A percentile compares a stretch with the other conserved stretches of the same genome.
Conservation (phyloP, 345 rosid genomes). For the Theobroma cacao region DNA sequence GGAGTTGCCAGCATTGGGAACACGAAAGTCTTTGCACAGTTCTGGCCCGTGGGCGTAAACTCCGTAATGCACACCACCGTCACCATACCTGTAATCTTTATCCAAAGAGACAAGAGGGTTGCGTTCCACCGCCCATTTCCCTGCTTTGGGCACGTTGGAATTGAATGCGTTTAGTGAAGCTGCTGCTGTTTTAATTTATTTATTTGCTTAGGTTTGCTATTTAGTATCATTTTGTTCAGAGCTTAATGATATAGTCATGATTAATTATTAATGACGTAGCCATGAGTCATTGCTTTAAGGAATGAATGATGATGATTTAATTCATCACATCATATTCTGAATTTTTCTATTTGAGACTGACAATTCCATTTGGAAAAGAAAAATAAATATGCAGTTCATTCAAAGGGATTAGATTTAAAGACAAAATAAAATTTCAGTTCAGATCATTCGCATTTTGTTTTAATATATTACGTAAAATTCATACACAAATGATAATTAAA, state of each 20-base stretch:
- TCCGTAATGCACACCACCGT: not conserved
- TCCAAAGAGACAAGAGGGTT: not conserved
- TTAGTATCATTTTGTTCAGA: no score
- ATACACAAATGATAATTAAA: no score
- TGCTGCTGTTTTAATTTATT: not conserved
- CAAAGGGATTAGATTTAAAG: no score
- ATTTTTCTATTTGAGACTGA: not conserved
- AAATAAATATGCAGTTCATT: no score
- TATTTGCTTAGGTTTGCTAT: not conserved
- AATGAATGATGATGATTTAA: no score
- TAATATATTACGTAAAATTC: no score
- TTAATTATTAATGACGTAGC: not conserved
- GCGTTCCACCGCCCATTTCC: slow-evolving; percentile 2
- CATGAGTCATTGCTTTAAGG: not conserved
- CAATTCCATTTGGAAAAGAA: no score
- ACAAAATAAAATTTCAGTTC: no score
- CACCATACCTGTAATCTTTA: not conserved
- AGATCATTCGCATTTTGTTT: no score
- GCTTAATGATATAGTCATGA: not conserved
- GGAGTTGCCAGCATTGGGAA: not conserved
- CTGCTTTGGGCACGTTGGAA: not conserved
- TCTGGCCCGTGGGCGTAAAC: not conserved
- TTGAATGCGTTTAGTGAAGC: not conserved
- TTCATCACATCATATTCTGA: not conserved
- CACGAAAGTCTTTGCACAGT: not conserved